Evolutionary conservation across 192 early-diverging fungal genomes (phyloP).

Genomic region (Oehlia diaphana): DNA sequence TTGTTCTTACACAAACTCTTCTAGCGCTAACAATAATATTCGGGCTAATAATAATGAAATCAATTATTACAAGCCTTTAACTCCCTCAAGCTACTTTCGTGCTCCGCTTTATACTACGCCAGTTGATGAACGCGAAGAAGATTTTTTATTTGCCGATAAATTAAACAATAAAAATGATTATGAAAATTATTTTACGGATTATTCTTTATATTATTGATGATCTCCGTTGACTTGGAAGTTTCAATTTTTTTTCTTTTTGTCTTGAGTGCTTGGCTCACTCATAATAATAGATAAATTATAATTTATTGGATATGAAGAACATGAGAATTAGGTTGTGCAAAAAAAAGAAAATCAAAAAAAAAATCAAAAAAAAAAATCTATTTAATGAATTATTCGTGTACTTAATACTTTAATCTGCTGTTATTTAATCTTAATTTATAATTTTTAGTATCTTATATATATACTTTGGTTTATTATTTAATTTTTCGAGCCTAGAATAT

Average conservation of each 20-base stretch:
- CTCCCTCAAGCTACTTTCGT: not conserved
- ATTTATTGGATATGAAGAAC: no score
- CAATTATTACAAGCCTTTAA: not conserved
- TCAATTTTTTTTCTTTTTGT: no score
- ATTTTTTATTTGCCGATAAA: not conserved
- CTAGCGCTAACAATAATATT: not conserved
- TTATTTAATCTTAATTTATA: no score
- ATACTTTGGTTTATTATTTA: no score
- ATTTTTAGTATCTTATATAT: no score
- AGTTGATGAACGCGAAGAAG: not conserved
- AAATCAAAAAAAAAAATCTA: no score
- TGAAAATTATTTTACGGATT: not conserved
- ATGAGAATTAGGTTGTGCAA: no score
- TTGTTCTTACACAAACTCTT: not conserved
- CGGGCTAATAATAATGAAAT: not conserved
- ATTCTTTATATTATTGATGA: not conserved
- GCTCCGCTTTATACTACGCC: not conserved
- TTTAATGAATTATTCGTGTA: no score
- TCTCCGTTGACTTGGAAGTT: not conserved
- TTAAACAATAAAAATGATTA: not conserved
- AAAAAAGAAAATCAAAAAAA: no score
- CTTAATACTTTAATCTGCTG: no score
- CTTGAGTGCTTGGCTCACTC: not conserved
- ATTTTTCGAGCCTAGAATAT: no score
- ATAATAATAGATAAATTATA: not conserved